phyloP scores from a whole-genome alignment of 345 rosid species.

The Eucalyptus tenuipes region DNA sequence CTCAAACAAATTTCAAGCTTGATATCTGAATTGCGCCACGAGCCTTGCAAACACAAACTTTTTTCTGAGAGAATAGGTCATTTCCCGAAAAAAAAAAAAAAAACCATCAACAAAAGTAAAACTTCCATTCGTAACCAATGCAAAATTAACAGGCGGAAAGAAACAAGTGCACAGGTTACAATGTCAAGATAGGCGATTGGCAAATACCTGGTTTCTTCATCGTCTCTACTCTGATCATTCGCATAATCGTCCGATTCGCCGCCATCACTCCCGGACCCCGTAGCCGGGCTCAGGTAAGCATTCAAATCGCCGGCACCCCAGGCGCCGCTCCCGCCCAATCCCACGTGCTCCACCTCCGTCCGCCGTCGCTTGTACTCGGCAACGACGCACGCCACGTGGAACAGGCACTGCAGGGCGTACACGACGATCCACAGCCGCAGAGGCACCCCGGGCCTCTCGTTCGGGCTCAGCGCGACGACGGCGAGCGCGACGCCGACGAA shows the following conservation, averaged over 20 bases:
- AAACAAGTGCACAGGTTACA: neutral
- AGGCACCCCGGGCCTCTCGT: constrained; percentile 54
- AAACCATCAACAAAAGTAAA: neutral
- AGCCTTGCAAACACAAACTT: neutral
- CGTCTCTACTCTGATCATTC: constrained; percentile 9
- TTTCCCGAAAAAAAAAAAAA: neutral
- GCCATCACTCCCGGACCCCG: constrained; percentile 15
- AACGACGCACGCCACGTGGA: constrained; percentile 53
- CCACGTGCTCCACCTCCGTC: constrained; percentile 2
- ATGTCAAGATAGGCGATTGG: neutral
- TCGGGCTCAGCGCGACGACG: constrained; percentile 31
- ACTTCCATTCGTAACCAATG: neutral
- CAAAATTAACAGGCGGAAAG: neutral
- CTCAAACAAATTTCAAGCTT: neutral
- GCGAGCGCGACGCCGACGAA: constrained; percentile 34
- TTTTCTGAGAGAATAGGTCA: neutral
- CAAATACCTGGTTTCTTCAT: constrained; percentile 32
- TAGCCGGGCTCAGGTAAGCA: neutral
- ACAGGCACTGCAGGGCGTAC: constrained; percentile 51
- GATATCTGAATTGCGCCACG: neutral
- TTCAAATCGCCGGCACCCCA: constrained; percentile 2
- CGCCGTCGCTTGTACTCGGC: constrained; percentile 41
- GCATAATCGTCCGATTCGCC: constrained; percentile 16
- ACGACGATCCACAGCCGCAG: constrained; percentile 67
- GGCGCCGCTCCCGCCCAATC: neutral